phyloP scores from a whole-genome alignment of 495 filamentous ascomycete genomes.

The Ascobolus immersus region DNA sequence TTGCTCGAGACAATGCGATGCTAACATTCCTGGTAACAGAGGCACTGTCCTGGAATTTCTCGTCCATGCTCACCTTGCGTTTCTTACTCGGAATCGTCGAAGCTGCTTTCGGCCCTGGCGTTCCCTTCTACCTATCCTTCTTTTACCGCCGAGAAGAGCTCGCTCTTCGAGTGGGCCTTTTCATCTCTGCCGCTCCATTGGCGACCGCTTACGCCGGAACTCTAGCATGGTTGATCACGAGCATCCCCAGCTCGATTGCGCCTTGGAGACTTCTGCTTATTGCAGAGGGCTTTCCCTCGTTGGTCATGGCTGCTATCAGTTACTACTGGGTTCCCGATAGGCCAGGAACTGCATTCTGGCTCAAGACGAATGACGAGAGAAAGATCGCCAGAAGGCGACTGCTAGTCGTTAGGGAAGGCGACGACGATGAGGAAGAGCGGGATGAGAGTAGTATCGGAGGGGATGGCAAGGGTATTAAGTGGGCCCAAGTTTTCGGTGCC shows the following conservation, averaged over 20 bases:
- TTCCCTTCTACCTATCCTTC: constrained; percentile 53
- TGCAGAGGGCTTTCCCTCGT: constrained; percentile 53
- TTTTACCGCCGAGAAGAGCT: constrained; percentile 63
- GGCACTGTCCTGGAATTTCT: constrained; percentile 33
- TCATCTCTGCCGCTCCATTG: constrained; percentile 51
- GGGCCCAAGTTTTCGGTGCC: constrained; percentile 11
- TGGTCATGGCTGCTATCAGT: constrained; percentile 36
- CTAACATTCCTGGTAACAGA: constrained; percentile 6
- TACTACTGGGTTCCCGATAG: constrained; percentile 49
- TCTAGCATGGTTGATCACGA: constrained; percentile 62
- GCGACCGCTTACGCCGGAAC: constrained; percentile 66
- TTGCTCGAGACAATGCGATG: constrained; percentile 13
- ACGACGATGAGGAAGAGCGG: constrained; percentile 31
- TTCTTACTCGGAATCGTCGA: constrained; percentile 44
- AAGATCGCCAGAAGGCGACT: constrained; percentile 37
- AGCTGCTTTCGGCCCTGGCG: constrained; percentile 41
- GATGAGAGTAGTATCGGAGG: constrained; percentile 32
- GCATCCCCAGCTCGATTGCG: constrained; percentile 34
- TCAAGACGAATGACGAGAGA: constrained; percentile 46
- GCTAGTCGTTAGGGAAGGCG: constrained; percentile 32
- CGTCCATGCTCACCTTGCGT: constrained; percentile 37
- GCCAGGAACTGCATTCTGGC: constrained; percentile 39
- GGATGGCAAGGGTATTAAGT: constrained; percentile 9
- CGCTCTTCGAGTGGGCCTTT: constrained; percentile 50
- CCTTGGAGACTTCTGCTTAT: constrained; percentile 66